These are phyloP conservation scores for Phlebopus sp. DNA, from an alignment of 1,284 basidiomycete species.

Conservation along the genomic window DNA sequence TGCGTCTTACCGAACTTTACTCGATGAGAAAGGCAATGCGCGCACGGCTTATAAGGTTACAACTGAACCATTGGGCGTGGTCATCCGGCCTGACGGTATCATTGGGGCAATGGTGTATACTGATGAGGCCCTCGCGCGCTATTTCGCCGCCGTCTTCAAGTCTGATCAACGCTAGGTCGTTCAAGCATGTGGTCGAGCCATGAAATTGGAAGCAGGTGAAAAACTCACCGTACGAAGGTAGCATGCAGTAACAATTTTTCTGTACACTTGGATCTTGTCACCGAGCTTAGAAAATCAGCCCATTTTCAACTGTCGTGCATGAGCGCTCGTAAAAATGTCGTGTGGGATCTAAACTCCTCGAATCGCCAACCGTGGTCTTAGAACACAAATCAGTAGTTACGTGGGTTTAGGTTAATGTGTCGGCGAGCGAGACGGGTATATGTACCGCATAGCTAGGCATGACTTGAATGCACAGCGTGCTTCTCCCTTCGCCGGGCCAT, in stretches of 20 bases:
- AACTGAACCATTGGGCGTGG: conserved; percentile 2
- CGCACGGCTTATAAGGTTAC: conserved; percentile 10
- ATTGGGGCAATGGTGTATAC: conserved; percentile 17
- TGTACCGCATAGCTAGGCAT: conserved; percentile 1
- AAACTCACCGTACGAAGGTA: too few species aligned
- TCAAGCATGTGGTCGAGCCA: neutral
- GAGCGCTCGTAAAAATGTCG: too few species aligned
- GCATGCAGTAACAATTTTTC: too few species aligned
- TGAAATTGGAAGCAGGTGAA: too few species aligned
- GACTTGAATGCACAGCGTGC: conserved; percentile 15
- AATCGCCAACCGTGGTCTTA: conserved; percentile 14
- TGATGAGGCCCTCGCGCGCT: neutral
- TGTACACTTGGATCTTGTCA: too few species aligned
- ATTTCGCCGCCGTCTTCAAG: neutral
- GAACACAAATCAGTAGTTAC: conserved; percentile 12
- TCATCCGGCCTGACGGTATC: conserved; percentile 24
- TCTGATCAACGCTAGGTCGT: neutral
- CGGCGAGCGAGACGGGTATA: neutral
- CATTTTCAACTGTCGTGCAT: too few species aligned
- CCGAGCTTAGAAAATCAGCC: too few species aligned
- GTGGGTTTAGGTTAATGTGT: neutral
- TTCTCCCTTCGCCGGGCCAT: neutral
- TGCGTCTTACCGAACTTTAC: conserved; percentile 2
- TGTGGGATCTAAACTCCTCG: too few species aligned
- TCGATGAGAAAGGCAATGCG: conserved; percentile 13